Conservation (phyloP, 2,329 filamentous ascomycete species). For the Ramularia endophylla region DNA sequence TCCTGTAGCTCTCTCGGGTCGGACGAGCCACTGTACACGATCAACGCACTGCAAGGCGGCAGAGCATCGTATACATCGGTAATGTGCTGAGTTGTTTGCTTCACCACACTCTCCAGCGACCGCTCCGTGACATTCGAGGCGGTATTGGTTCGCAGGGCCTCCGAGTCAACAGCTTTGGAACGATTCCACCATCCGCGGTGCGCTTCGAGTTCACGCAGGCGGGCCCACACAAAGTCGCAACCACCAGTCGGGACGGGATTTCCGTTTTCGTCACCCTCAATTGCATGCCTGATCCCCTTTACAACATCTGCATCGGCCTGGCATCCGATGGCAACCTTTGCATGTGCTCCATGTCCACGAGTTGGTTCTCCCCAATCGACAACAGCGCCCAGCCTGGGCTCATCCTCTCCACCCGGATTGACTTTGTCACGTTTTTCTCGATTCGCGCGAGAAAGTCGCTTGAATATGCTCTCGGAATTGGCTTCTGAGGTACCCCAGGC, state of each 20-base stretch:
- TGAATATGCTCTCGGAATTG: slow-evolving; percentile 83
- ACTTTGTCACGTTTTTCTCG: slow-evolving; percentile 39
- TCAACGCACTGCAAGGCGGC: slow-evolving; percentile 54
- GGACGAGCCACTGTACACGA: slow-evolving; percentile 60
- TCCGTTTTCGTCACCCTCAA: slow-evolving; percentile 40
- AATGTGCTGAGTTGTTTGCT: slow-evolving; percentile 48
- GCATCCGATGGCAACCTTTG: slow-evolving; percentile 52
- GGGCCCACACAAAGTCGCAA: slow-evolving; percentile 58
- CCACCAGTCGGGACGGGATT: slow-evolving; percentile 44
- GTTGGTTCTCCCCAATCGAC: slow-evolving; percentile 85
- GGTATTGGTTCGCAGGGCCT: slow-evolving; percentile 28
- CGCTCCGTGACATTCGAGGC: slow-evolving; percentile 8
- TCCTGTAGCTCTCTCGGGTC: slow-evolving; percentile 53
- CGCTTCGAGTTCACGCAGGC: slow-evolving; percentile 56
- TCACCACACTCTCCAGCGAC: slow-evolving; percentile 41
- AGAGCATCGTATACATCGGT: slow-evolving; percentile 49
- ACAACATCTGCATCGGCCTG: slow-evolving; percentile 53
- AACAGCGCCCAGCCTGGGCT: slow-evolving; percentile 60
- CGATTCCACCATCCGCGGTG: slow-evolving; percentile 55
- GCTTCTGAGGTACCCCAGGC: slow-evolving; percentile 75
- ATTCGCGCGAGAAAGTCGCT: slow-evolving; percentile 54
- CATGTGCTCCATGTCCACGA: slow-evolving; percentile 53
- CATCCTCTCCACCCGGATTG: slow-evolving; percentile 33
- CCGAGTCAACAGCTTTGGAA: slow-evolving; percentile 37
- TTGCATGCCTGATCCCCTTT: slow-evolving; percentile 46